These are phyloP conservation scores for Exserohilum rostratum DNA, from an alignment of 2,329 filamentous ascomycete genomes.

Conservation along the genomic window DNA sequence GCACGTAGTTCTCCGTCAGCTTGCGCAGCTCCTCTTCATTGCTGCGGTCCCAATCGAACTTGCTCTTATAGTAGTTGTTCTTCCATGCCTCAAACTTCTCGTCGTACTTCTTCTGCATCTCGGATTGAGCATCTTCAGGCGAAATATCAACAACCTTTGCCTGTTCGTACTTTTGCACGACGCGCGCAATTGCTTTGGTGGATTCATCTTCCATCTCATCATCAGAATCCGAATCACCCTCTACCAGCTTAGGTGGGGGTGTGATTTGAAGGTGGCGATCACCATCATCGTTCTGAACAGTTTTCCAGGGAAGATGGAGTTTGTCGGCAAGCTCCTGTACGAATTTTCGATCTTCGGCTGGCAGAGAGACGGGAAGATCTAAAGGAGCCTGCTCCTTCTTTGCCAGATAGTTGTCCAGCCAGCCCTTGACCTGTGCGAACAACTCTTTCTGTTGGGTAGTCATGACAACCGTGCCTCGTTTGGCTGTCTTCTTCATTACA, in stretches of 20 bases:
- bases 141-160: slow-evolving; percentile 83
- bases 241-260: slow-evolving; percentile 60
- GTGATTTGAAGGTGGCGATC: slow-evolving; percentile 70
- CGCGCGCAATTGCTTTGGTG: slow-evolving; percentile 78
- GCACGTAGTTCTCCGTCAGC: slow-evolving; percentile 93
- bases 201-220: slow-evolving; percentile 82
- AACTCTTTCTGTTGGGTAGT: slow-evolving; percentile 81
- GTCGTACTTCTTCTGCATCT: slow-evolving; percentile 85
- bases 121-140: slow-evolving; percentile 76
- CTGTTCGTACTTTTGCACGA: slow-evolving; percentile 89
- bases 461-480: slow-evolving; percentile 71
- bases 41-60: slow-evolving; percentile 87
- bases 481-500: slow-evolving; percentile 65
- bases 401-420: slow-evolving; percentile 70
- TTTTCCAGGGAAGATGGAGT: slow-evolving; percentile 69
- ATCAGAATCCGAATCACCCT: slow-evolving; percentile 65
- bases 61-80: slow-evolving; percentile 86
- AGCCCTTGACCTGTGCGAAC: slow-evolving; percentile 82
- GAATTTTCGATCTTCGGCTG: slow-evolving; percentile 89
- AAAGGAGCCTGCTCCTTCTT: slow-evolving; percentile 59
- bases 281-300: slow-evolving; percentile 67
- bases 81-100: slow-evolving; percentile 93
- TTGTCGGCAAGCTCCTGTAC: slow-evolving; percentile 82
- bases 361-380: slow-evolving; percentile 74
- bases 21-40: slow-evolving; percentile 80